Evolutionary conservation across 129 eudicot genomes (phyloP).

Genomic region (Centrapalus pauciflorus): DNA sequence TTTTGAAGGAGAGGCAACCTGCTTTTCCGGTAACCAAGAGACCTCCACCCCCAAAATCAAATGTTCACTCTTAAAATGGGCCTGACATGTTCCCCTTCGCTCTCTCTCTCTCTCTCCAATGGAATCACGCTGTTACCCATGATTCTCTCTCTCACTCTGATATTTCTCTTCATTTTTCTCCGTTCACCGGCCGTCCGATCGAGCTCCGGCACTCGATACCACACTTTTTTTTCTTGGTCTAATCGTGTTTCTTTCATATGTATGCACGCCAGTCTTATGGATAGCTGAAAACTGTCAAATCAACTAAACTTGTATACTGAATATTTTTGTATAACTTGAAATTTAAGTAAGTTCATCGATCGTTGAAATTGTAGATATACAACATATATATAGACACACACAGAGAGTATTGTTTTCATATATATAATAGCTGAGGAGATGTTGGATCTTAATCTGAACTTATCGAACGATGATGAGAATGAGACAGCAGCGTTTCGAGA

Average conservation of each 20-base stretch:
- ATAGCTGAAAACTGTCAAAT: not conserved
- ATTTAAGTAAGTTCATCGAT: not conserved
- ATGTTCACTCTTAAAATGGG: slow-evolving; percentile 35
- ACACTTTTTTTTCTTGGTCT: not conserved
- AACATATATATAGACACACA: not conserved
- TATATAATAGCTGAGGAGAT: slow-evolving; percentile 20
- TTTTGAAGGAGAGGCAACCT: slow-evolving; percentile 16
- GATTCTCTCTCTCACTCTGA: slow-evolving; percentile 2
- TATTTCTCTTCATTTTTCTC: not conserved
- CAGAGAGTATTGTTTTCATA: slow-evolving; percentile 6
- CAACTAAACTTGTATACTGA: not conserved
- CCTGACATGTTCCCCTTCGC: slow-evolving; percentile 23
- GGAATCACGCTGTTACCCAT: slow-evolving; percentile 19
- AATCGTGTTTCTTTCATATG: not conserved
- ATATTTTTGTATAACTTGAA: not conserved
- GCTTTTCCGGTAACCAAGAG: slow-evolving; percentile 27
- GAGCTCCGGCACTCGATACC: not conserved
- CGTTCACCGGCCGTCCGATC: not conserved
- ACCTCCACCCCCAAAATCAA: slow-evolving; percentile 2
- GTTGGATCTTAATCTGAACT: slow-evolving; percentile 69
- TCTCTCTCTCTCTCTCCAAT: slow-evolving; percentile 8
- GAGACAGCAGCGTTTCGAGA: slow-evolving; percentile 16
- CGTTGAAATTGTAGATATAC: not conserved
- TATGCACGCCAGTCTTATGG: not conserved
- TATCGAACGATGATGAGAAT: slow-evolving; percentile 20